A percentile compares a stretch with the other conserved stretches of the same genome.
Evolutionary conservation across 202 grass and related monocot genomes (phyloP).

Genomic region (Musa balbisiana): DNA sequence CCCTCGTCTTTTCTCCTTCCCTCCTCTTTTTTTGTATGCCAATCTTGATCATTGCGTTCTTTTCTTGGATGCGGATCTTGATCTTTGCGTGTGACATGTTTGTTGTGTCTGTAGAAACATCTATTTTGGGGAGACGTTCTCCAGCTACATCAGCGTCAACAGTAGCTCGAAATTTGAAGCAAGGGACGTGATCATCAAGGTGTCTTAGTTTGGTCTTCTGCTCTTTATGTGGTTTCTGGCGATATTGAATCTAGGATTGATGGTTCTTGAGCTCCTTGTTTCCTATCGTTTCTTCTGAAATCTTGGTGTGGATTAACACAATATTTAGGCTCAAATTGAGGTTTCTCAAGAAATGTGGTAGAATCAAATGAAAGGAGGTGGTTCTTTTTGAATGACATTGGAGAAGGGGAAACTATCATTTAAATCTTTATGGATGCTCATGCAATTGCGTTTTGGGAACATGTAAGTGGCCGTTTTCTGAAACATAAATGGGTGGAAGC

Average conservation of each 20-base stretch:
- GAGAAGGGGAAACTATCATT: neutral
- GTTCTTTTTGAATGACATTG: neutral
- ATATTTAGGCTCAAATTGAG: neutral
- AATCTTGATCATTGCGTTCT: neutral
- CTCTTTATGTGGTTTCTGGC: neutral
- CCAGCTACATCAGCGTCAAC: conserved; percentile 99
- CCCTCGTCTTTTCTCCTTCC: neutral
- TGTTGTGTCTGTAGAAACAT: conserved; percentile 54
- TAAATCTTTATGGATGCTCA: neutral
- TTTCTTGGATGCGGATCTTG: conserved; percentile 6
- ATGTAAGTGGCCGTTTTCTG: neutral
- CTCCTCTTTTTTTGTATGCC: neutral
- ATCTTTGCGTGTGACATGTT: neutral
- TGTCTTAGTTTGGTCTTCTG: conserved; percentile 12
- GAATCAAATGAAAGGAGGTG: neutral
- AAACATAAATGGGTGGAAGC: neutral
- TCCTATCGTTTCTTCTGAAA: neutral
- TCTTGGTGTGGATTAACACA: neutral
- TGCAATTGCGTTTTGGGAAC: neutral
- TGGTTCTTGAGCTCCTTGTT: neutral
- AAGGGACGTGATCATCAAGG: conserved; percentile 82
- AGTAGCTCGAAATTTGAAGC: conserved; percentile 88
- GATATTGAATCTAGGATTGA: neutral
- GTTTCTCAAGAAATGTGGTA: neutral
- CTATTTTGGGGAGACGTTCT: conserved; percentile 97